A percentile compares a stretch with the other conserved stretches of the same genome.
Conservation (phyloP, 257 asterid species). For the Scutellaria galericulata region DNA sequence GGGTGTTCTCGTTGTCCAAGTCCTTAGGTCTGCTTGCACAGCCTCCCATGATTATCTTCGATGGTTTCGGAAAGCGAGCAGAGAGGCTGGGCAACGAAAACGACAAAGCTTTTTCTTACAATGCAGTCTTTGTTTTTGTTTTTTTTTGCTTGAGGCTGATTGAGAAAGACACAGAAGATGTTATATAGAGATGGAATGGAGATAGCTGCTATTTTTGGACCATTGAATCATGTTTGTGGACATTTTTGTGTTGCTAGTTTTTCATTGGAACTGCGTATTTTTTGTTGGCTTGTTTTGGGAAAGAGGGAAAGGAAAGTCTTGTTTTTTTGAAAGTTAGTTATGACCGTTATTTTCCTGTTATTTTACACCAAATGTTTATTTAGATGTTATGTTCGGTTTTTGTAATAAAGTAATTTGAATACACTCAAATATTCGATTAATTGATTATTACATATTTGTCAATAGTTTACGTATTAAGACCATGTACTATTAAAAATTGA, state of each 20-base stretch:
- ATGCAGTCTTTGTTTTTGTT: conserved; percentile 22
- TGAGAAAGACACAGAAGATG: not conserved
- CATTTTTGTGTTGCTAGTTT: conserved; percentile 12
- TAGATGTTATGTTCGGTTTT: no score
- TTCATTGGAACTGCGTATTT: conserved; percentile 35
- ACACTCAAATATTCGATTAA: no score
- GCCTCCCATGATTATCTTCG: conserved; percentile 70
- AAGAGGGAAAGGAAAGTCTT: conserved; percentile 15
- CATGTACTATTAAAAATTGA: no score
- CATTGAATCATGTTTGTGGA: conserved; percentile 33
- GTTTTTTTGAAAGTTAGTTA: conserved; percentile 38
- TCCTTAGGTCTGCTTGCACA: conserved; percentile 86
- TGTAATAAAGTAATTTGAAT: no score
- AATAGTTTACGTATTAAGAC: no score
- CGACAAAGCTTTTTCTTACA: conserved; percentile 11
- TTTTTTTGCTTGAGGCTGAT: conserved; percentile 38
- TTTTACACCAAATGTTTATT: no score
- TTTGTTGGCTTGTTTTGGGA: conserved; percentile 25
- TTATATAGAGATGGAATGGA: conserved; percentile 41
- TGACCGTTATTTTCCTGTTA: conserved; percentile 24
- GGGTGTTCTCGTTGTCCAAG: conserved; percentile 48
- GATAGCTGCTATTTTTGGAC: conserved; percentile 2
- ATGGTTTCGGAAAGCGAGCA: conserved; percentile 26
- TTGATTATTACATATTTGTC: no score
- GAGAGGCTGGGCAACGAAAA: conserved; percentile 44